A percentile compares a stretch with the other conserved stretches of the same genome.
These are phyloP conservation scores for Zymoseptoria tritici DNA, from an alignment of 2,329 filamentous ascomycete species.

Conservation along the genomic window DNA sequence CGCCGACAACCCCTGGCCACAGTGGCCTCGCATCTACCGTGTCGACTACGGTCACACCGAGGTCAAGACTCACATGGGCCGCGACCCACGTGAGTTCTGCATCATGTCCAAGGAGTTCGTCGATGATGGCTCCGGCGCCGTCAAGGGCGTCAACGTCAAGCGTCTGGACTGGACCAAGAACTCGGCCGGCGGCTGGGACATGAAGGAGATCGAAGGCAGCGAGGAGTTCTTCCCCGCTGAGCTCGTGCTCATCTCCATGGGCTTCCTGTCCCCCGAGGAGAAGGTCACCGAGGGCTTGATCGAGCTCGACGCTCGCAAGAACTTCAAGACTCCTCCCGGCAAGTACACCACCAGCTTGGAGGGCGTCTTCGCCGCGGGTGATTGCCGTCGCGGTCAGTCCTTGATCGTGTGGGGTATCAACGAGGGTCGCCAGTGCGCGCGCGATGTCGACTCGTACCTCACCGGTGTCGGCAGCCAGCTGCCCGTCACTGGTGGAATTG, in stretches of 20 bases:
- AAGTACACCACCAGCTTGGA: constrained; percentile 83
- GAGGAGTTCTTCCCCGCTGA: constrained; percentile 96
- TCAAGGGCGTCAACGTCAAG: constrained; percentile 93
- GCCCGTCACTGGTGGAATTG: constrained; percentile 86
- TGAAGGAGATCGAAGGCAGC: constrained; percentile 92
- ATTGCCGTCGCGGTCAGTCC: constrained; percentile 90
- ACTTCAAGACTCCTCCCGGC: constrained; percentile 85
- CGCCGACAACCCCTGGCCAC: constrained; percentile 93
- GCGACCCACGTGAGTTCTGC: constrained; percentile 93
- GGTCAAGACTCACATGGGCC: constrained; percentile 92
- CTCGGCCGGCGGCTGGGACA: constrained; percentile 86
- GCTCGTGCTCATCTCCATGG: constrained; percentile 90
- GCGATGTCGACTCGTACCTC: constrained; percentile 84
- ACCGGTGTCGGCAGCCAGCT: constrained; percentile 67
- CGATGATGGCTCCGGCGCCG: constrained; percentile 75
- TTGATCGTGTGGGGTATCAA: constrained; percentile 99
- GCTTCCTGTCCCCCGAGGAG: constrained; percentile 89
- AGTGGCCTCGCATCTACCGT: constrained; percentile 96
- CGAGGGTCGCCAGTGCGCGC: constrained; percentile 85
- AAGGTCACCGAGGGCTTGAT: constrained; percentile 79
- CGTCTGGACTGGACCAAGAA: constrained; percentile 95
- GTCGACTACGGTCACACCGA: constrained; percentile 97
- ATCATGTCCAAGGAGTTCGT: constrained; percentile 98
- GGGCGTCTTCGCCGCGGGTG: constrained; percentile 88
- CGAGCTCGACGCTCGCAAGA: constrained; percentile 88